Evolutionary conservation across 2,329 filamentous ascomycete genomes (phyloP).

Genomic region (Thermoascus crustaceus): DNA sequence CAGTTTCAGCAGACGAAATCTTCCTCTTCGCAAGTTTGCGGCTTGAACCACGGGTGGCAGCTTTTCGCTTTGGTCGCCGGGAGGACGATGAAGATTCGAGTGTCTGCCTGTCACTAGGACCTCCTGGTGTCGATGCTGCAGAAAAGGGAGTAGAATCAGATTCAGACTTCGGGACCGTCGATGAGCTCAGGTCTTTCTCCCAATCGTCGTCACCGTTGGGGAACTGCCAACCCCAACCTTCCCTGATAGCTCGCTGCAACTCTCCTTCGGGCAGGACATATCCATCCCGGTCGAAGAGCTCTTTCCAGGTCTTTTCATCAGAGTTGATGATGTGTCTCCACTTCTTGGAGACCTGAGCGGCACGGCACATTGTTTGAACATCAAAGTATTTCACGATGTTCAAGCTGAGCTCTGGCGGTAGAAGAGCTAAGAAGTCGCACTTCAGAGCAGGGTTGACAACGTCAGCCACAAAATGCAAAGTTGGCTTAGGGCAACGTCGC

Average conservation of each 20-base stretch:
- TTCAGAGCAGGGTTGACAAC: slow-evolving; percentile 91
- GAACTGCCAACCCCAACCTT: slow-evolving; percentile 98
- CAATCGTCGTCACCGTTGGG: slow-evolving; percentile 65
- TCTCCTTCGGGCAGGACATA: slow-evolving; percentile 73
- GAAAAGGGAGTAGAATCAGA: slow-evolving; percentile 21
- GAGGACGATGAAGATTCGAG: slow-evolving; percentile 15
- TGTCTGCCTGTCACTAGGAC: slow-evolving; percentile 16
- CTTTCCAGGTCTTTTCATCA: slow-evolving; percentile 94
- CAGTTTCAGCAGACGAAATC: slow-evolving; percentile 38
- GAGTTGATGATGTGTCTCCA: slow-evolving; percentile 88
- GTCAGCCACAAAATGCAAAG: slow-evolving; percentile 79
- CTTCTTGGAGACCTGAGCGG: slow-evolving; percentile 85
- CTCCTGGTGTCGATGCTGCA: slow-evolving; percentile 16
- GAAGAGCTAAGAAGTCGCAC: slow-evolving; percentile 78
- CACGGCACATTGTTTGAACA: slow-evolving; percentile 74
- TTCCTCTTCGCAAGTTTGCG: slow-evolving; percentile 53
- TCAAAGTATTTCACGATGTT: slow-evolving; percentile 84
- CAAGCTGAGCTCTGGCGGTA: slow-evolving; percentile 79
- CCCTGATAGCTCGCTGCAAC: slow-evolving; percentile 71
- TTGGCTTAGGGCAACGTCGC: slow-evolving; percentile 76
- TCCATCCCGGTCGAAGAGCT: slow-evolving; percentile 76
- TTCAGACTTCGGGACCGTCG: slow-evolving; percentile 33
- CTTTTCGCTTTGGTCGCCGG: slow-evolving; percentile 41
- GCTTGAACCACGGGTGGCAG: slow-evolving; percentile 35
- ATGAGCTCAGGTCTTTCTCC: slow-evolving; percentile 68